These are phyloP conservation scores for Bremia lactucae DNA, from an alignment of 352 stramenopile genomes.

Conservation along the genomic window DNA sequence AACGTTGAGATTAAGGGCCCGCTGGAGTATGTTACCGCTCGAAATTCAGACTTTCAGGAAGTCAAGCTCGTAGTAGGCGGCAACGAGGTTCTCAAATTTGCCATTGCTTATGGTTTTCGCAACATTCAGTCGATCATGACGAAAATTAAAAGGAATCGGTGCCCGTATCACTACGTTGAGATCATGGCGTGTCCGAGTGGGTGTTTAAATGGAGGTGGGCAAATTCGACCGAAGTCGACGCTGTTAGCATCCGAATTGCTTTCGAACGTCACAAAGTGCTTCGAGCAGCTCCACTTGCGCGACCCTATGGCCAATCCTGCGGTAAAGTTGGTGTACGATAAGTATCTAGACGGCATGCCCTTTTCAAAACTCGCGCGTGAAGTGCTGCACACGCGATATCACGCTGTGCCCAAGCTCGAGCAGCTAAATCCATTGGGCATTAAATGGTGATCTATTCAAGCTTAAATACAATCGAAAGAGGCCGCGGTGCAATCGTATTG, in stretches of 20 bases:
- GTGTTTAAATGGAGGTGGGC: constrained; percentile 94
- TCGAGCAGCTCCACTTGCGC: constrained; percentile 54
- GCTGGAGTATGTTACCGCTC: constrained; percentile 77
- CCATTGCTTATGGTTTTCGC: constrained; percentile 93
- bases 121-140: constrained; percentile 94
- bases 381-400: constrained; percentile 71
- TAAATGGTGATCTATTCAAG: constrained; percentile 58
- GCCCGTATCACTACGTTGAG: constrained; percentile 94
- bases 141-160: constrained; percentile 85
- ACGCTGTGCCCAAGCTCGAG: constrained; percentile 80
- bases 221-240: constrained; percentile 75
- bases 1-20: constrained; percentile 71
- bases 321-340: constrained; percentile 74
- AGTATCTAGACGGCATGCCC: constrained; percentile 56
- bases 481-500: no score
- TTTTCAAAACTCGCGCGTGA: constrained; percentile 59
- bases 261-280: constrained; percentile 47
- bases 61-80: constrained; percentile 63
- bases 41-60: constrained; percentile 86
- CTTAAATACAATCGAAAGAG: constrained; percentile 8
- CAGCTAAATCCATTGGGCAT: constrained; percentile 77
- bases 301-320: constrained; percentile 54
- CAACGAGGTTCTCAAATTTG: constrained; percentile 87
- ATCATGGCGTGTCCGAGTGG: constrained; percentile 98
- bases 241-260: constrained; percentile 46